Conservation (phyloP, 495 filamentous ascomycete species). For the Thermothielavioides terrestris region DNA sequence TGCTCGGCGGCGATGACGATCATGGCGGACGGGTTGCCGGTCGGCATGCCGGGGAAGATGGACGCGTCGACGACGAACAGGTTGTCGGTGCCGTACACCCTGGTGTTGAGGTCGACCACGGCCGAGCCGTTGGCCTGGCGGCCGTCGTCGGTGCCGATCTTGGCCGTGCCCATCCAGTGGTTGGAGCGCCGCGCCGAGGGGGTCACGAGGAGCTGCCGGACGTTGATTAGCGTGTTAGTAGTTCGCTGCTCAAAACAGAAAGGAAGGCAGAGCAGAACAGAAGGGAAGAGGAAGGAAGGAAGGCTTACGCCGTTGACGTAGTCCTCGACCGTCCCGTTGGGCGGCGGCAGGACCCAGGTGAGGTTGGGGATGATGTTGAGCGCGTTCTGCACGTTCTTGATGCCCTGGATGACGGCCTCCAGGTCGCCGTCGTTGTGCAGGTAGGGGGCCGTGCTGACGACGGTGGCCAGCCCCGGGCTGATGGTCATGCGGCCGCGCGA, state of each 20-base stretch:
- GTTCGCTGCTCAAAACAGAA: background rate
- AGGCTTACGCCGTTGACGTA: slow-evolving; percentile 42
- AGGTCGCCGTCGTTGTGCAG: slow-evolving; percentile 43
- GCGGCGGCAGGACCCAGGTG: slow-evolving; percentile 45
- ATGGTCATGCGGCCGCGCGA: slow-evolving; percentile 56
- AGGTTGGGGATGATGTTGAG: slow-evolving; percentile 48
- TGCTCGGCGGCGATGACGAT: slow-evolving; percentile 52
- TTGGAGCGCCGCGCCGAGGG: slow-evolving; percentile 54
- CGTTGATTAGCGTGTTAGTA: background rate
- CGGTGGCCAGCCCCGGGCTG: slow-evolving; percentile 43
- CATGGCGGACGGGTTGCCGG: slow-evolving; percentile 52
- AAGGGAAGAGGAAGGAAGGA: background rate
- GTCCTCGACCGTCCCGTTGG: slow-evolving; percentile 43
- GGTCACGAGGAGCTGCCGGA: slow-evolving; percentile 37
- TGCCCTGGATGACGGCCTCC: slow-evolving; percentile 44
- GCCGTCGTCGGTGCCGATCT: slow-evolving; percentile 61
- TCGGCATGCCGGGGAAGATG: slow-evolving; percentile 55
- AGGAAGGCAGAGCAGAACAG: background rate
- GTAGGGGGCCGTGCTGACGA: slow-evolving; percentile 46
- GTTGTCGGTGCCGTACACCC: slow-evolving; percentile 67
- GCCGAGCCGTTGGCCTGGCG: slow-evolving; percentile 50
- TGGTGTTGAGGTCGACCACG: slow-evolving; percentile 62
- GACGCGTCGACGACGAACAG: slow-evolving; percentile 57
- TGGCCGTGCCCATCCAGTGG: slow-evolving; percentile 58
- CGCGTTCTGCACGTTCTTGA: slow-evolving; percentile 51